Base-by-base conservation (phyloP, 768 basidiomycete species). In the Phylloporus arenicola region DNA sequence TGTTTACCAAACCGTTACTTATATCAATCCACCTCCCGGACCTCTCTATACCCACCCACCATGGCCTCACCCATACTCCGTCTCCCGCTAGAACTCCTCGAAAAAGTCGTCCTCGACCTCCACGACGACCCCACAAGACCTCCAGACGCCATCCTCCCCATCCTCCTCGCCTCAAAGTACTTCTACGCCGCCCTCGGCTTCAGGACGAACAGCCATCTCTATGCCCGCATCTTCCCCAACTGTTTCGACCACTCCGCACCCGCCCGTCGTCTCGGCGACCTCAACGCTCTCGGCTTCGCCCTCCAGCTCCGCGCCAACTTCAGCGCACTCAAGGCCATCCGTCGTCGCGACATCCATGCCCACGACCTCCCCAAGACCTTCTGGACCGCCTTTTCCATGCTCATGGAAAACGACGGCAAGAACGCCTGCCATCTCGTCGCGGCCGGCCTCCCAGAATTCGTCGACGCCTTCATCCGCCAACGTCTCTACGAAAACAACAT, bases 371-470 rank as follows among this genome's bases (percentile, higher is more conserved):
- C 63, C 12, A 56, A 65, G 0, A 58, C 68, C 1, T 70, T 88
- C 19, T 77, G 75, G 67, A 67, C 65, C 0, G 72, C 73, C 6
- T 79, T 76, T 45, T 57, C 83, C 38, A 77, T 88, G 73, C 62
- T 83, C 63, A 66, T 78, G 4, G 85, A 87, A 54, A 80, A 84
- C 65, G 84, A 87, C 64, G 83, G 83, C 30, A 75, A 75, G 61
- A 88, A 88, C 61, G 71, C 72, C 31, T 67, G 57, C 4, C 82
- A 82, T 64, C 77, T 87, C 43, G 70, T 76, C 49, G 69, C 65
- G 20, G 83, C 79, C 0, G 74, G 76, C 4, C 69, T 82, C 3
- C 71, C 73, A 33, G 53, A 52, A 5, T 81, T 77, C 38, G 70
- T 80, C 9, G 72, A 77, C 42, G 17, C 48, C 2, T 80, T 74